A percentile compares a stretch with the other conserved stretches of the same genome.
Conservation (phyloP, 1,284 basidiomycete species). For the Microbotryomycetes sp. region DNA sequence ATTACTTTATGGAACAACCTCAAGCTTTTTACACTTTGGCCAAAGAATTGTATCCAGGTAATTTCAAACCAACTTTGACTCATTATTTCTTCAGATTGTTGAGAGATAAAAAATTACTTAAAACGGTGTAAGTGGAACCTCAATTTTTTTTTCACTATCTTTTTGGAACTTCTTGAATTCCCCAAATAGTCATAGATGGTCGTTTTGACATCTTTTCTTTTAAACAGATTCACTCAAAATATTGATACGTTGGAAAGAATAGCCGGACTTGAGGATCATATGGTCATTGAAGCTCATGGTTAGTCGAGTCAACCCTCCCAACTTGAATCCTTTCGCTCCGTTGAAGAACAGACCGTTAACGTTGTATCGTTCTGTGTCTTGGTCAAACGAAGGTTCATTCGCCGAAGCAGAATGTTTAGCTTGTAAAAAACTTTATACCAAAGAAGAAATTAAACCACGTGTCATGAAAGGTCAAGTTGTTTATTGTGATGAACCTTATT, state of each 20-base stretch:
- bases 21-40: slow-evolving; percentile 45
- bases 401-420: slow-evolving; percentile 62
- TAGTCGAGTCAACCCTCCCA: too few species aligned
- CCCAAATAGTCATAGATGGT: too few species aligned
- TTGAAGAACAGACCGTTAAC: not conserved
- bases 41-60: slow-evolving; percentile 82
- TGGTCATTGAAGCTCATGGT: slow-evolving; percentile 86
- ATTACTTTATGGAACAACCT: slow-evolving; percentile 39
- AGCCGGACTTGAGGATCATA: slow-evolving; percentile 65
- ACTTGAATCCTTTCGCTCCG: not conserved
- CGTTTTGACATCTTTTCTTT: too few species aligned
- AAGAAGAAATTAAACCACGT: slow-evolving; percentile 59
- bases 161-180: too few species aligned
- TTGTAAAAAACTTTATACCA: slow-evolving; percentile 57
- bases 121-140: slow-evolving; percentile 35
- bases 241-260: slow-evolving; percentile 80
- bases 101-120: slow-evolving; percentile 57
- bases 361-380: not conserved
- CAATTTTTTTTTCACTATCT: not conserved
- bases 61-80: slow-evolving; percentile 75
- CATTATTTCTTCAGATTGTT: slow-evolving; percentile 85
- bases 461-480: slow-evolving; percentile 50
- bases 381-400: slow-evolving; percentile 32
- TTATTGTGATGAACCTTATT: slow-evolving; percentile 22
- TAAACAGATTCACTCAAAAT: slow-evolving; percentile 42